phyloP scores from a whole-genome alignment of 345 rosid genomes.

The Psidium guajava region DNA sequence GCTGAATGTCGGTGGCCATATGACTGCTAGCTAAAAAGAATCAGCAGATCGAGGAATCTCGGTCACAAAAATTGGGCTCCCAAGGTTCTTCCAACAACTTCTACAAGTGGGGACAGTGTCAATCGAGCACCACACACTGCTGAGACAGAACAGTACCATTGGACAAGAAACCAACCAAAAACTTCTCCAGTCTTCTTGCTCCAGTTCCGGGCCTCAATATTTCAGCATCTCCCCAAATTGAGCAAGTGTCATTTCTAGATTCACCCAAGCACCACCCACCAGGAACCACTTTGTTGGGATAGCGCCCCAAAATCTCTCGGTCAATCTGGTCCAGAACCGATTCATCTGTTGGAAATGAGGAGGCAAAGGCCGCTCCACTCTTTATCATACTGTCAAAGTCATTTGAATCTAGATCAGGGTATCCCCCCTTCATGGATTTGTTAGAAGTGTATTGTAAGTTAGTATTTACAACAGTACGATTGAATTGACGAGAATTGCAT shows the following conservation, averaged over 20 bases:
- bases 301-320: constrained; percentile 51
- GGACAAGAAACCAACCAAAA: constrained; percentile 40
- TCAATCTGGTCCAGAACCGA: constrained; percentile 68
- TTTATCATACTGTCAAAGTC: constrained; percentile 54
- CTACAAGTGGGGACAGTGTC: constrained; percentile 7
- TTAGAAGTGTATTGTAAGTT: constrained; percentile 49
- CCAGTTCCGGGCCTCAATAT: constrained; percentile 78
- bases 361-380: constrained; percentile 85
- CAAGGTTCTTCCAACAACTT: not conserved
- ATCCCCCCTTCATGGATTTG: constrained; percentile 26
- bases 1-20: not conserved
- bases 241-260: constrained; percentile 37
- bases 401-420: constrained; percentile 34
- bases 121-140: constrained; percentile 31
- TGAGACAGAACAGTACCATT: constrained; percentile 36
- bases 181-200: constrained; percentile 60
- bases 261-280: constrained; percentile 98
- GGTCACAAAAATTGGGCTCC: not conserved
- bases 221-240: constrained; percentile 83
- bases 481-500: constrained; percentile 60
- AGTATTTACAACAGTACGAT: constrained; percentile 55
- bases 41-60: not conserved
- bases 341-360: constrained; percentile 35
- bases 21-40: not conserved
- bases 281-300: constrained; percentile 42